phyloP scores from a whole-genome alignment of 352 stramenopile genomes.

The Aphanomyces cochlioides region DNA sequence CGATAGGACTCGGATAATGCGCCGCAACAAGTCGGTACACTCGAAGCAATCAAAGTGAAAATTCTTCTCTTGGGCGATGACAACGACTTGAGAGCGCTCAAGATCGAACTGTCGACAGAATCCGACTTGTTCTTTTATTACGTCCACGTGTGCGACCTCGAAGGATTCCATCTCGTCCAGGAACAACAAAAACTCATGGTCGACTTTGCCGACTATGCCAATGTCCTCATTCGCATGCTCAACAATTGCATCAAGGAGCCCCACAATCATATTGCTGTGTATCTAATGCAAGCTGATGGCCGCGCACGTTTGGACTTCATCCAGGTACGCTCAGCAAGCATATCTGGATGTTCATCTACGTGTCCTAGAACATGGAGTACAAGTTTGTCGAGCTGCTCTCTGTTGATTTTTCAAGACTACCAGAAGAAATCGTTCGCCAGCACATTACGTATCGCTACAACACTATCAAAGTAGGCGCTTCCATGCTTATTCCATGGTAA shows the following conservation, averaged over 20 bases:
- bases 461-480: constrained; percentile 74
- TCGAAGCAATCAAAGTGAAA: constrained; percentile 94
- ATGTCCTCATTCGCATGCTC: constrained; percentile 92
- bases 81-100: constrained; percentile 73
- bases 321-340: constrained; percentile 40
- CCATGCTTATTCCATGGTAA: neutral
- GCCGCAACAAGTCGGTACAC: constrained; percentile 86
- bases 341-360: neutral
- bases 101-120: constrained; percentile 89
- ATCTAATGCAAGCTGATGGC: constrained; percentile 90
- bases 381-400: constrained; percentile 94
- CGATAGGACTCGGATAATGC: constrained; percentile 69
- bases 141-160: constrained; percentile 80
- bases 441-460: constrained; percentile 94
- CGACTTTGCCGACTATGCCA: constrained; percentile 92
- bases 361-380: constrained; percentile 93
- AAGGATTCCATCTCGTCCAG: constrained; percentile 88
- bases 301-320: constrained; percentile 91
- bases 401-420: constrained; percentile 85
- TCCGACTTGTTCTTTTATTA: constrained; percentile 94
- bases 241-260: constrained; percentile 95
- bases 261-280: constrained; percentile 91
- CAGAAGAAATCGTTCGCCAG: constrained; percentile 87
- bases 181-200: constrained; percentile 95
- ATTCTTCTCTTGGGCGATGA: constrained; percentile 89